Evolutionary conservation across 352 stramenopile genomes (phyloP).

Genomic region (Thalassiosira delicatula): DNA sequence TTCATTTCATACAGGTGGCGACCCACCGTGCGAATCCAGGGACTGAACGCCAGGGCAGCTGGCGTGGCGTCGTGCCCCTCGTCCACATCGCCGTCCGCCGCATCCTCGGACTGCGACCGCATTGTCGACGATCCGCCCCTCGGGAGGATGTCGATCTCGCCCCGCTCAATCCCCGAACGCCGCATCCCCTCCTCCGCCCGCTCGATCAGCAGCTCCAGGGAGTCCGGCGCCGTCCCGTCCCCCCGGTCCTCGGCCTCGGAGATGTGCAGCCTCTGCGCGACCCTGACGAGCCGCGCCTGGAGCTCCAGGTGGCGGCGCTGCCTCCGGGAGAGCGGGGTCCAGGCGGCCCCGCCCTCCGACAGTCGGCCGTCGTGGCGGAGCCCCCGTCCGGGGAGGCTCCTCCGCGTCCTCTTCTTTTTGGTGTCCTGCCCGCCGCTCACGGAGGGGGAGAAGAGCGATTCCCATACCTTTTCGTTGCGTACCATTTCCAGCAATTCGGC

Average conservation of each 20-base stretch:
- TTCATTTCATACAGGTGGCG: slow-evolving; percentile 63
- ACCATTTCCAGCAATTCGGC: slow-evolving; percentile 58
- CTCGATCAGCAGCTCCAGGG: slow-evolving; percentile 44
- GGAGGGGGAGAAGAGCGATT: slow-evolving; percentile 45
- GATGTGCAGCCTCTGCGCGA: slow-evolving; percentile 72
- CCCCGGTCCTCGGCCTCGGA: slow-evolving; percentile 53
- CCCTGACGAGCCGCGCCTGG: slow-evolving; percentile 64
- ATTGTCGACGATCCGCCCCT: background rate
- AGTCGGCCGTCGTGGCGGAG: slow-evolving; percentile 35
- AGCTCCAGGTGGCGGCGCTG: slow-evolving; percentile 78
- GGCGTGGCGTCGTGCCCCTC: slow-evolving; percentile 12
- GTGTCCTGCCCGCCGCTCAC: slow-evolving; percentile 16
- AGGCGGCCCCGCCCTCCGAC: slow-evolving; percentile 41
- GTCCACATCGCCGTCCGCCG: slow-evolving; percentile 13
- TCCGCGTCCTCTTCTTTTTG: slow-evolving; percentile 29
- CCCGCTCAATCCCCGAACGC: slow-evolving; percentile 47
- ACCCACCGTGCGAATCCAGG: slow-evolving; percentile 53
- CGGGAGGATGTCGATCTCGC: slow-evolving; percentile 48
- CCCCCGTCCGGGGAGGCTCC: slow-evolving; percentile 26
- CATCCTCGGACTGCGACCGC: background rate
- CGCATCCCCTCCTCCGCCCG: slow-evolving; percentile 39
- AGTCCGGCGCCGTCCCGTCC: slow-evolving; percentile 28
- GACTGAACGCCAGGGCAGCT: slow-evolving; percentile 49
- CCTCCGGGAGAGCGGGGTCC: slow-evolving; percentile 56
- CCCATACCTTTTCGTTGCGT: slow-evolving; percentile 61